These are phyloP conservation scores for Penicillium capsulatum DNA, from an alignment of 2,329 filamentous ascomycete species.

Conservation along the genomic window DNA sequence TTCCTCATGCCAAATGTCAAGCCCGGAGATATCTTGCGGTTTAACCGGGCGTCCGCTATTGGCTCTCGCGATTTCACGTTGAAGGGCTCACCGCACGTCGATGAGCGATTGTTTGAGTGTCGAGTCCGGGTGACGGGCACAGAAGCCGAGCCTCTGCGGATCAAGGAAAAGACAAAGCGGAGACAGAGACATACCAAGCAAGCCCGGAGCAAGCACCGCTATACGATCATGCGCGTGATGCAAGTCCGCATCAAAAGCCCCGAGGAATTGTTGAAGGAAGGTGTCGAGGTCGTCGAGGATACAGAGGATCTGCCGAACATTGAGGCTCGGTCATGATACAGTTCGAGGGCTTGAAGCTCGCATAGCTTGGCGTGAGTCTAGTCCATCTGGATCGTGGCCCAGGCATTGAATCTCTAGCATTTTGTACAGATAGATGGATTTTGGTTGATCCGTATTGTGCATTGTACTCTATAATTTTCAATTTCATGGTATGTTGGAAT, in stretches of 20 bases:
- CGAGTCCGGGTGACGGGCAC: slow-evolving; percentile 78
- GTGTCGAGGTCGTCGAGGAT: slow-evolving; percentile 36
- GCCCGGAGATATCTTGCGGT: slow-evolving; percentile 78
- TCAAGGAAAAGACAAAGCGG: slow-evolving; percentile 77
- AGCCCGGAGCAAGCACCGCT: slow-evolving; percentile 84
- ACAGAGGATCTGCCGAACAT: slow-evolving; percentile 18
- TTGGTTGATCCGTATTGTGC: slow-evolving; percentile 25
- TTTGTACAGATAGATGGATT: slow-evolving; percentile 35
- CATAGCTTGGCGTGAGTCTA: not conserved
- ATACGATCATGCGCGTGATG: slow-evolving; percentile 78
- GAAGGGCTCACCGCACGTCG: slow-evolving; percentile 74
- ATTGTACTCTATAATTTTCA: slow-evolving; percentile 30
- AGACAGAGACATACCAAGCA: slow-evolving; percentile 64
- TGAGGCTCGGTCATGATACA: slow-evolving; percentile 24
- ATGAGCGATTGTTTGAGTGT: slow-evolving; percentile 79
- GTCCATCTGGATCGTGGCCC: slow-evolving; percentile 5
- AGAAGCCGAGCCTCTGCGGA: slow-evolving; percentile 72
- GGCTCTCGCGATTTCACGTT: slow-evolving; percentile 89
- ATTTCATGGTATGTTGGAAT: not conserved
- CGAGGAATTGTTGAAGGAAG: slow-evolving; percentile 50
- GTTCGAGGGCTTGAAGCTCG: not conserved
- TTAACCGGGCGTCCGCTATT: slow-evolving; percentile 78
- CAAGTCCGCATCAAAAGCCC: slow-evolving; percentile 66
- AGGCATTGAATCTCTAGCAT: slow-evolving; percentile 21
- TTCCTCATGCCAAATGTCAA: slow-evolving; percentile 72